Evolutionary conservation across 352 stramenopile species (phyloP), one percentile per base, ranked within the genome.

Genomic region (Phytophthora constricta): DNA sequence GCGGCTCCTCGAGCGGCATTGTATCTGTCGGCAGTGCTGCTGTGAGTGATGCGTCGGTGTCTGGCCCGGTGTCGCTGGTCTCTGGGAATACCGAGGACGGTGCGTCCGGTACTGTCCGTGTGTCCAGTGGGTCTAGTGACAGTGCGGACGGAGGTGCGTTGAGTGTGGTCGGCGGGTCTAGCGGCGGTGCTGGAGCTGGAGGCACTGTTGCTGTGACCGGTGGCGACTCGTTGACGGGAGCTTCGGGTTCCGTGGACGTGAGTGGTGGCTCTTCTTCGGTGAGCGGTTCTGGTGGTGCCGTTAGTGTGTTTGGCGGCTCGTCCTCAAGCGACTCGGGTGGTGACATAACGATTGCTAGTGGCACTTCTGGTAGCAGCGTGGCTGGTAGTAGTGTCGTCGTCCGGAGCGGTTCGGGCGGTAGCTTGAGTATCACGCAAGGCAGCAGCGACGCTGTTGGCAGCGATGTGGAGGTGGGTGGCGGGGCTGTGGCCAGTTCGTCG

Each of bases 261-360:
- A 10, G 19, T 27, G 58, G 37, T 42, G 59, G 59, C 1, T 33
- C 22, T 51, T 47, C 59, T 22, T 56, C 59, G 17, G 31, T 50
- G 7, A 61, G 59, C 42, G 59, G 59, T 2, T 42, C 57, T n/a
- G 63, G 55, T 17, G 54, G 48, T 4, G 25, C 55, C 41, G 41
- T 62, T 16, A 25, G 20, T n/a, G 47, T 64, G n/a, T 61, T 41
- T 28, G 64, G 64, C 27, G 51, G 46, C 0, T 72, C 64, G 41
- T 61, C 56, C 23, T 22, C 37, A 1, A 63, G 64, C 26, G 57
- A 43, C 8, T 33, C 48, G 33, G 59, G 66, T 19, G 61, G 53
- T 3, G 33, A 63, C 8, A 49, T 74, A 42, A 53, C 37, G 11
- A 9, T 74, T 17, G 22, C 23, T 3, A 58, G 59, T 27, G 59